phyloP scores from a whole-genome alignment of 2,329 filamentous ascomycete genomes.

The Paecilomyces niveus region DNA sequence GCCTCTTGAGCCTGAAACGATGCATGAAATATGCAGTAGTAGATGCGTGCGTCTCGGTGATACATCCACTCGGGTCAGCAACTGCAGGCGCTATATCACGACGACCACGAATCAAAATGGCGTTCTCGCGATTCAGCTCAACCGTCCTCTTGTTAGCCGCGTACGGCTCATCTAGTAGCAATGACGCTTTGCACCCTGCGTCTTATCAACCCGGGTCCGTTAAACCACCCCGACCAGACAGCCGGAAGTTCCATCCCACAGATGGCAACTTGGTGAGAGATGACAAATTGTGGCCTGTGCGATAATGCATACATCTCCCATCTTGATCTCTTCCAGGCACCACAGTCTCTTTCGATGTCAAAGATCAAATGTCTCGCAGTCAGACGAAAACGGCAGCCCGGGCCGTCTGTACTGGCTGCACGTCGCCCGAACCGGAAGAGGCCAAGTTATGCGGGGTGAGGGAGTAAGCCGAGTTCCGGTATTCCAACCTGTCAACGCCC shows the following conservation, averaged over 20 bases:
- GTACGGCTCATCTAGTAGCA: neutral
- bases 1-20: neutral
- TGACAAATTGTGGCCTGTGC: neutral
- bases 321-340: neutral
- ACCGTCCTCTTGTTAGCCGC: neutral
- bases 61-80: neutral
- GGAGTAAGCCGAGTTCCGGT: neutral
- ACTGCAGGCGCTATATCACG: neutral
- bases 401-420: neutral
- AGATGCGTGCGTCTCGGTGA: neutral
- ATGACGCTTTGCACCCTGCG: neutral
- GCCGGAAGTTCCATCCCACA: neutral
- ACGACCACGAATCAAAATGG: neutral
- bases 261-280: neutral
- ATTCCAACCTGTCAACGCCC: neutral
- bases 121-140: neutral
- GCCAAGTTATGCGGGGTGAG: neutral
- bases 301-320: neutral
- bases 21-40: neutral
- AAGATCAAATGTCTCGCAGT: neutral
- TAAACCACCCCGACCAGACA: neutral
- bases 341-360: neutral
- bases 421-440: neutral
- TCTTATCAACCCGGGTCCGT: neutral
- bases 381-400: neutral